Base-by-base conservation (phyloP, 352 stramenopile species). In the Globisporangium emineosum region DNA sequence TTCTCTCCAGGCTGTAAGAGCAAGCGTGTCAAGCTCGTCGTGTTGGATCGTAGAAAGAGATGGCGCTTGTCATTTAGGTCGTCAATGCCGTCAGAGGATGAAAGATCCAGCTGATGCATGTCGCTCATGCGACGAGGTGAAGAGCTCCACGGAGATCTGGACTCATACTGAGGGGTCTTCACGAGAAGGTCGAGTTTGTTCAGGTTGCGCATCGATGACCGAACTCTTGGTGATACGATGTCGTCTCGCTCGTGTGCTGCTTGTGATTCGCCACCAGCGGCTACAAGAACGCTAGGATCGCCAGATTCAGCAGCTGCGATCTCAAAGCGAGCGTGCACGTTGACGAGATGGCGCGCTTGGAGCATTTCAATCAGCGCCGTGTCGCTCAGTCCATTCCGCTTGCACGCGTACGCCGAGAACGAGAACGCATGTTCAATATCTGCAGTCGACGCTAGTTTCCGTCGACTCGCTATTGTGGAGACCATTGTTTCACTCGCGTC, bases 351-450 rank as follows among this genome's bases (percentile, higher is more conserved):
- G 13, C 84, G 83, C 17, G 86, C 86, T 68, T 95, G 84, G 10
- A 95, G 75, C 86, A 95, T 95, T 37, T 93, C 81, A 8, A 95
- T 74, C 25, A 95, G 72, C 56, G 86, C 83, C 50, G 86, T 95
- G 71, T 95, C 86, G 32, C 78, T 91, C 60, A 95, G 67, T 3
- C 86, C 86, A 56, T 73, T 88, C 57, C 84, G 83, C 50, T 95
- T 95, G 73, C 86, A 95, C 40, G 92, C 81, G 49, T 95, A 93
- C 5, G 86, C 86, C 0, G 71, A 75, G 62, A 91, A 93, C 12
- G 86, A 90, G 73, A 88, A 95, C 0, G 81, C 82, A 59, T 92
- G 86, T 62, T 95, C 86, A 21, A 95, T 91, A 68, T 95, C 86
- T 12, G 81, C 75, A 7, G 78, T 81, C 12, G 82, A 87, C 17